Base-by-base conservation (phyloP, 2,329 filamentous ascomycete species). In the Diaporthe caulivora region DNA sequence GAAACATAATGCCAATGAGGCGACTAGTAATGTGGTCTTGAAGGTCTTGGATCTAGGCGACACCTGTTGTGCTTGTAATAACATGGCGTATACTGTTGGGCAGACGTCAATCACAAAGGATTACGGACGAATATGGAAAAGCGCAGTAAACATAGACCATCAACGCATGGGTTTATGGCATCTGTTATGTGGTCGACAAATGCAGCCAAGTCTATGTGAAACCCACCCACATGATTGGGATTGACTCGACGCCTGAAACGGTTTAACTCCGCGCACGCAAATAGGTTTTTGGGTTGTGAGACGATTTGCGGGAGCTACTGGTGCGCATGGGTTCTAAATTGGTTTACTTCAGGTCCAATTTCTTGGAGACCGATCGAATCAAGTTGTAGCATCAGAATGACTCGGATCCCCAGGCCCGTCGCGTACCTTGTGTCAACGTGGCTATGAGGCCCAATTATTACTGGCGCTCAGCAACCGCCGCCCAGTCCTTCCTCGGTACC, bases 221-320 rank as follows among this genome's bases (percentile, higher is more conserved):
- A 65, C 62, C 44, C 47, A 10, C 13, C 21, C 26, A 21, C 37
- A 65, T 65, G 21, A 47, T 2, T 15, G 18, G 62, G n/a, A 51
- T 51, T 65, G 29, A 65, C 44, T 65, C 44, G 13, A 37, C 21
- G 42, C 44, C 62, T 65, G 62, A 65, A 65, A 65, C 62, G 62
- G 37, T 65, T 65, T 51, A 47, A 31, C 44, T 65, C 51, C 31
- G 13, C 29, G 29, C 62, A 65, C 31, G 29, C 21, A 65, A 51
- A 65, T 40, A 65, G 21, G 51, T 29, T 44, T 44, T 51, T 5
- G 13, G 0, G 29, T 31, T 18, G 44, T 51, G 62, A 65, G 62
- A 51, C 60, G 29, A 9, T 3, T 26, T 37, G 62, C 62, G 21
- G 62, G 29, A 51, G 29, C 37, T 65, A 51, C 44, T 65, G 26